phyloP scores from a whole-genome alignment of 23 red algal species.

The Gracilaria vermiculophylla region DNA sequence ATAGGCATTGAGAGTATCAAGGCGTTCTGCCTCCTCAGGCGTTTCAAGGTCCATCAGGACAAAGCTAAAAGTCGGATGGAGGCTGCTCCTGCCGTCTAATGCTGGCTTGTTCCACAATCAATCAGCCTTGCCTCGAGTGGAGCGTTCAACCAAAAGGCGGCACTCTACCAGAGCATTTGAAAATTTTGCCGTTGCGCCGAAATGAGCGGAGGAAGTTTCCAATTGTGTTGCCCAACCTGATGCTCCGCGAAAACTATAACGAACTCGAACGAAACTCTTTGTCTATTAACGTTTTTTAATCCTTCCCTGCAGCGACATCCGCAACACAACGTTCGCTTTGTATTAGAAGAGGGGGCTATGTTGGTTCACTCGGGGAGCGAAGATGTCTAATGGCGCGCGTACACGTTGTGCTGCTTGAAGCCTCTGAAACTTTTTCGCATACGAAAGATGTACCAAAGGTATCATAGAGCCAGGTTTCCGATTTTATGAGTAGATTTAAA shows the following conservation, averaged over 20 bases:
- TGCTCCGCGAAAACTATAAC: background rate
- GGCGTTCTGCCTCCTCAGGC: conserved; percentile 13
- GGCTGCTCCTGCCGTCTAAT: background rate
- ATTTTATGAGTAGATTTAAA: too few species aligned
- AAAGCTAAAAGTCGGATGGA: background rate
- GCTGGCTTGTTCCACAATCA: background rate
- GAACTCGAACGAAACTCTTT: background rate
- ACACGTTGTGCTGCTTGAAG: too few species aligned
- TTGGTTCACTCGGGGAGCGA: too few species aligned
- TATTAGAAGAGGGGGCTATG: too few species aligned
- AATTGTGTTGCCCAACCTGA: background rate
- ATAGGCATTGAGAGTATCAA: conserved; percentile 24
- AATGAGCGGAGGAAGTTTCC: background rate
- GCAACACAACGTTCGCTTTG: too few species aligned
- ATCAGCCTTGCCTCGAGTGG: background rate
- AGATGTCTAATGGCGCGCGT: too few species aligned
- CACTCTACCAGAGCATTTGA: background rate
- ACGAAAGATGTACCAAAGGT: too few species aligned
- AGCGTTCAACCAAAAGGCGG: background rate
- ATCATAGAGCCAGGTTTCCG: too few species aligned
- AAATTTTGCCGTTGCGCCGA: background rate
- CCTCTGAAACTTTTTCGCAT: too few species aligned
- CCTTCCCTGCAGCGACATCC: too few species aligned
- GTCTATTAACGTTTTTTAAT: too few species aligned
- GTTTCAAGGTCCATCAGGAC: conserved; percentile 15